Evolutionary conservation across 805 yeast species (phyloP).

Genomic region (Yamadazyma sp.): DNA sequence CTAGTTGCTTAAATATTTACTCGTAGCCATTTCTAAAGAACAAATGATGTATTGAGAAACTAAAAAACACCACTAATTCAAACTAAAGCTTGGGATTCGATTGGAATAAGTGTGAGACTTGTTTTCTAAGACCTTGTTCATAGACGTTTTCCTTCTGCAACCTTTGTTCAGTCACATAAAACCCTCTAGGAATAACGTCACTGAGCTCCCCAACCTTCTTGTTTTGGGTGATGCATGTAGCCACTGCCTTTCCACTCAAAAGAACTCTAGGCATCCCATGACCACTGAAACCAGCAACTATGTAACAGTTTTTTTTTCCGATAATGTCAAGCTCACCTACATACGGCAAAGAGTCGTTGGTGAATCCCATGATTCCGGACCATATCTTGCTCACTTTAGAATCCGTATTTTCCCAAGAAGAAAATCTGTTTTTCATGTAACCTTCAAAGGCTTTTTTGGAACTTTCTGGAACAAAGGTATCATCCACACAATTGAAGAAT

Average conservation of each 20-base stretch:
- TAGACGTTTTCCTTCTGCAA: conserved; percentile 6
- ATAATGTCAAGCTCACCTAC: conserved; percentile 38
- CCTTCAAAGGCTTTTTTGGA: conserved; percentile 21
- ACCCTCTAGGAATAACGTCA: conserved; percentile 10
- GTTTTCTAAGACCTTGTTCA: conserved; percentile 1
- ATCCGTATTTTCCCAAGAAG: conserved; percentile 30
- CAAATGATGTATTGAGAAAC: too few species aligned
- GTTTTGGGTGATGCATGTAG: conserved; percentile 19
- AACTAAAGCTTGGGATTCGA: neutral
- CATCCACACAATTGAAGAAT: conserved; percentile 34
- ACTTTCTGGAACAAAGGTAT: conserved; percentile 26
- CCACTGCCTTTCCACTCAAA: conserved; percentile 40
- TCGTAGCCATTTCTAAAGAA: too few species aligned
- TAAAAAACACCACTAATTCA: too few species aligned
- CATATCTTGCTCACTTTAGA: conserved; percentile 30
- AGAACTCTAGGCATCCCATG: conserved; percentile 54
- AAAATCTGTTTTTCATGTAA: conserved; percentile 30
- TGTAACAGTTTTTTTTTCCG: conserved; percentile 27
- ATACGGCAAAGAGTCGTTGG: conserved; percentile 41
- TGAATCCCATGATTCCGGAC: conserved; percentile 51
- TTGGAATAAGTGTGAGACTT: too few species aligned
- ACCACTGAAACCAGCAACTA: conserved; percentile 50
- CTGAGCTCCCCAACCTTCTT: conserved; percentile 10
- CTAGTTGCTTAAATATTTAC: too few species aligned
- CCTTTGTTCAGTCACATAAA: conserved; percentile 9